Conservation (phyloP, 2,329 filamentous ascomycete genomes). For the Thielaviopsis punctulata region DNA sequence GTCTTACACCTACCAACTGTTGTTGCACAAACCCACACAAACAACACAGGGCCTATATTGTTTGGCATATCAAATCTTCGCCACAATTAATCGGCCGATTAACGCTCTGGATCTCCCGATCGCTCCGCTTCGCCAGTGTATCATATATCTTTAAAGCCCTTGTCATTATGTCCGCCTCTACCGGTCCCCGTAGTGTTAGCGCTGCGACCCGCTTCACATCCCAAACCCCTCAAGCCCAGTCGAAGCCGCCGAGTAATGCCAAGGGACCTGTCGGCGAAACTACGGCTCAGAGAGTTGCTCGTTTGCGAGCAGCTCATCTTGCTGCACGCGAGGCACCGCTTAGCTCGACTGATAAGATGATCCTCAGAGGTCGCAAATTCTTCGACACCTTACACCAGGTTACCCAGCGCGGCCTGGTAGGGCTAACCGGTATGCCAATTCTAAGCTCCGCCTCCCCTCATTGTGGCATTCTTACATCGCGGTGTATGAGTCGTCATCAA, state of each 20-base stretch:
- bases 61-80: neutral
- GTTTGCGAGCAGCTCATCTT: constrained; percentile 49
- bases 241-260: constrained; percentile 31
- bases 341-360: constrained; percentile 33
- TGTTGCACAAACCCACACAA: neutral
- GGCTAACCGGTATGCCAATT: constrained; percentile 34
- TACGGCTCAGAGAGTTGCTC: constrained; percentile 50
- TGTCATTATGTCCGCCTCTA: constrained; percentile 23
- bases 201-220: constrained; percentile 59
- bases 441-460: neutral
- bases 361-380: constrained; percentile 30
- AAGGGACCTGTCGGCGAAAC: constrained; percentile 33
- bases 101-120: neutral
- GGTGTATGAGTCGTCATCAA: neutral
- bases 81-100: neutral
- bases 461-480: neutral
- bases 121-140: neutral
- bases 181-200: constrained; percentile 49
- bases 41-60: neutral
- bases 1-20: too few relatives aligned
- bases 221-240: constrained; percentile 43
- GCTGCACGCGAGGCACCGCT: constrained; percentile 44
- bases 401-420: constrained; percentile 36
- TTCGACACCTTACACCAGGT: constrained; percentile 39
- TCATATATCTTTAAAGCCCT: neutral